Evolutionary conservation across 1,284 basidiomycete species (phyloP).

Genomic region (Porodaedalea pini): DNA sequence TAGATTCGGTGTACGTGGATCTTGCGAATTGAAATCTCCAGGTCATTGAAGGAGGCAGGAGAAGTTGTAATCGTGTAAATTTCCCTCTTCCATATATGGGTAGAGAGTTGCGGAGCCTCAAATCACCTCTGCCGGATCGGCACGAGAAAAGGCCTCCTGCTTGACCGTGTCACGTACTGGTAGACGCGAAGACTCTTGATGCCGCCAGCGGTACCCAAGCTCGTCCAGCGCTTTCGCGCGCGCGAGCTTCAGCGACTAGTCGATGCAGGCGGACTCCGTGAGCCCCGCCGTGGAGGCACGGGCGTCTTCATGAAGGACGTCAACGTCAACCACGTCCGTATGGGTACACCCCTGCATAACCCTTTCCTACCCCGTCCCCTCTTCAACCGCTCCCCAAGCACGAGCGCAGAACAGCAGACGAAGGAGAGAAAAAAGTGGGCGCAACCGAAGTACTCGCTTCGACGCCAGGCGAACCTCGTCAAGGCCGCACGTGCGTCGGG

Average conservation of each 20-base stretch:
- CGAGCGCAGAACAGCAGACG: neutral
- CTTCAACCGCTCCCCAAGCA: neutral
- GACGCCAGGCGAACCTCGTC: constrained; percentile 72
- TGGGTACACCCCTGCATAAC: constrained; percentile 4
- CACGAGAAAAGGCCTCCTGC: too few species aligned
- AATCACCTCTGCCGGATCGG: too few species aligned
- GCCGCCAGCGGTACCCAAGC: constrained; percentile 12
- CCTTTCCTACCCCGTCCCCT: constrained; percentile 15
- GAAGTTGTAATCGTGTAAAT: too few species aligned
- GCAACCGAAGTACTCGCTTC: constrained; percentile 63
- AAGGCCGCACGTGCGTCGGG: constrained; percentile 54
- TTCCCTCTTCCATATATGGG: too few species aligned
- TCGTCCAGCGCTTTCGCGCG: constrained; percentile 21
- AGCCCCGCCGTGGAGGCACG: neutral
- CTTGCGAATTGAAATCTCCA: too few species aligned
- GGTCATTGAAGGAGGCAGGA: too few species aligned
- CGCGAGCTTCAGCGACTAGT: constrained; percentile 21
- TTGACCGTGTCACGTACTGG: too few species aligned
- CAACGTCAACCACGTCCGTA: neutral
- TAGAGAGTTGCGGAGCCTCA: too few species aligned
- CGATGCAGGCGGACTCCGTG: neutral
- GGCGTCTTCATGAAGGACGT: neutral
- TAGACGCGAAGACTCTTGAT: too few species aligned
- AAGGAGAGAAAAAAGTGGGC: constrained; percentile 46
- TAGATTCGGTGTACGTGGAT: too few species aligned